phyloP scores from a whole-genome alignment of 306 rosid species.

The Castanea crenata region DNA sequence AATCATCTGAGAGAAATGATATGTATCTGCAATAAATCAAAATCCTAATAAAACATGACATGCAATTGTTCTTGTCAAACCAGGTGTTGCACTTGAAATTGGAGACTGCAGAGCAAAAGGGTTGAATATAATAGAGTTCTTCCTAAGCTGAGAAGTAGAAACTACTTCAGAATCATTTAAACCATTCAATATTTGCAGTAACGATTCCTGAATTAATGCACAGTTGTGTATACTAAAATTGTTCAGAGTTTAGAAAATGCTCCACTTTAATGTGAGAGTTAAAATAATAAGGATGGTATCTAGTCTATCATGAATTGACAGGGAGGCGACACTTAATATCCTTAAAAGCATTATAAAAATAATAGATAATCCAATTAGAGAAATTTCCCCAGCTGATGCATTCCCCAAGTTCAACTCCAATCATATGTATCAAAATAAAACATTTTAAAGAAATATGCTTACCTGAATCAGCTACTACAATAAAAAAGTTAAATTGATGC shows the following conservation, averaged over 20 bases:
- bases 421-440: not conserved
- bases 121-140: not conserved
- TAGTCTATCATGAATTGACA: not conserved
- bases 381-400: not conserved
- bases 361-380: not conserved
- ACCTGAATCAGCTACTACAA: not conserved
- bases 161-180: not conserved
- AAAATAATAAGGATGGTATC: not conserved
- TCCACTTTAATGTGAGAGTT: not conserved
- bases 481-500: not conserved
- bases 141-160: not conserved
- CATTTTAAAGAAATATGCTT: not conserved
- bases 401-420: conserved; percentile 7
- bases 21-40: conserved; percentile 19
- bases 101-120: not conserved
- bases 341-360: too few relatives aligned
- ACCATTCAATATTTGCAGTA: not conserved
- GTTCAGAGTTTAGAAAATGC: not conserved
- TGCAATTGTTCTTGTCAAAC: conserved; percentile 5
- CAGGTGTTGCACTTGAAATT: conserved; percentile 2
- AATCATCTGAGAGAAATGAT: conserved; percentile 3
- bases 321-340: not conserved
- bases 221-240: not conserved
- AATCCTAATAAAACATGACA: conserved; percentile 5
- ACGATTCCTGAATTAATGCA: not conserved